Evolutionary conservation across 2,329 filamentous ascomycete genomes (phyloP).

Genomic region (Dendrostoma leiphaemia): DNA sequence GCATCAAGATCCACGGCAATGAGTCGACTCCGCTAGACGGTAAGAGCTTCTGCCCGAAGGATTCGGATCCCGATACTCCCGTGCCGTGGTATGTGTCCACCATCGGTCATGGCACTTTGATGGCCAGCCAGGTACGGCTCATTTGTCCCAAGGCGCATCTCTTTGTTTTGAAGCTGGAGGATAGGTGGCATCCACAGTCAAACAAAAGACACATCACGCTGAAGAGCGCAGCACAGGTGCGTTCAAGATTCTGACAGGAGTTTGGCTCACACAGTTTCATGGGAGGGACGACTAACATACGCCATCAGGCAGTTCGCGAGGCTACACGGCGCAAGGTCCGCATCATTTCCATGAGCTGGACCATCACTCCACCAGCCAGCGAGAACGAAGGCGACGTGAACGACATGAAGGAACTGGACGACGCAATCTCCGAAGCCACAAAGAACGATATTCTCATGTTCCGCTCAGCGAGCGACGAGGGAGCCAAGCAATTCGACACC

Average conservation of each 20-base stretch:
- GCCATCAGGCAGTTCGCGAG: slow-evolving; percentile 28
- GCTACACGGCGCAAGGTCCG: slow-evolving; percentile 29
- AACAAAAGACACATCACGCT: slow-evolving; percentile 21
- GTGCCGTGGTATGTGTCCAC: background rate
- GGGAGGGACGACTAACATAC: background rate
- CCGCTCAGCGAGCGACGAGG: slow-evolving; percentile 34
- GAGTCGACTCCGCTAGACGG: background rate
- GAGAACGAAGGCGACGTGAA: too few relatives aligned
- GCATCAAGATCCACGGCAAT: background rate
- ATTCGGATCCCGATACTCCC: background rate
- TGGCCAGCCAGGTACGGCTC: background rate
- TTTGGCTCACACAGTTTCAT: background rate
- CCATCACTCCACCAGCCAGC: slow-evolving; percentile 25
- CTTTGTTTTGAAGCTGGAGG: background rate
- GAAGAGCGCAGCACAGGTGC: slow-evolving; percentile 27
- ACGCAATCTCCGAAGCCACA: slow-evolving; percentile 26
- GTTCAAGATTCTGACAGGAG: background rate
- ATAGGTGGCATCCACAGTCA: slow-evolving; percentile 25
- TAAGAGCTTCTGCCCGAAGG: background rate
- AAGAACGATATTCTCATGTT: slow-evolving; percentile 35
- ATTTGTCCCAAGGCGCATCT: background rate
- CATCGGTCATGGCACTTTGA: background rate
- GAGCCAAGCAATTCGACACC: slow-evolving; percentile 17
- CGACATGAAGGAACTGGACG: slow-evolving; percentile 24
- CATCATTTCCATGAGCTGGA: slow-evolving; percentile 39